Base-by-base conservation (phyloP, 2,329 filamentous ascomycete genomes). In the Aspergillus neoniger region DNA sequence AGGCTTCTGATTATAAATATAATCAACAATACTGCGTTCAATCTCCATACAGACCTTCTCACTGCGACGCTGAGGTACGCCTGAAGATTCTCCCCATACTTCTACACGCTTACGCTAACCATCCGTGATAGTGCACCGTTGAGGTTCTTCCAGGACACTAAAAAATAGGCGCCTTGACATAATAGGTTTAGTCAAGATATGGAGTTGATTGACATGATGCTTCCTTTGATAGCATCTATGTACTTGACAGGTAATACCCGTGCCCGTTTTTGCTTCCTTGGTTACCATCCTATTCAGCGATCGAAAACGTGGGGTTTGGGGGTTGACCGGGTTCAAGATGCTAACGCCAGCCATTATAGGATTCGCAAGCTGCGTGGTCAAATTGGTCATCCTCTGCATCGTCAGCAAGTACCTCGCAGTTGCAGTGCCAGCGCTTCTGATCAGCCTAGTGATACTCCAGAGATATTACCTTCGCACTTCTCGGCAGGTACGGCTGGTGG, bases 391-490 rank as follows among this genome's bases (percentile, higher is more conserved):
- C 8, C 19, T 44, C 4, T 44, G 41, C 9, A 21, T 44, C 5
- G 41, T 44, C 41, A 44, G 41, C 41, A 44, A 44, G 8, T 44
- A 23, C 12, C 41, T 44, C 2, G 41, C 41, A 44, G 41, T 21
- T 21, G 41, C 21, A 10, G 14, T 44, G 0, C 41, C 41, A 0
- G 41, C 2, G 14, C 41, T 44, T 19, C 19, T 44, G 19, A 14
- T 15, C 41, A 44, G 41, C 2, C 12, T 44, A 8, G 41, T 23
- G 0, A 21, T 44, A 12, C 41, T 54, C 12, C 59, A 61, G 30
- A 58, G 21, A n/a, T 54, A 54, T 15, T 61, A 61, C 23, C 49
- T 57, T 3, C 39, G 55, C 3, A 61, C 59, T 3, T 53, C 55
- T 1, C 54, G 55, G 1, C 59, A 61, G 17, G 30, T 61, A 4